These are phyloP conservation scores for Phenoliferia sp. DNA, from an alignment of 1,284 basidiomycete species.

Conservation along the genomic window DNA sequence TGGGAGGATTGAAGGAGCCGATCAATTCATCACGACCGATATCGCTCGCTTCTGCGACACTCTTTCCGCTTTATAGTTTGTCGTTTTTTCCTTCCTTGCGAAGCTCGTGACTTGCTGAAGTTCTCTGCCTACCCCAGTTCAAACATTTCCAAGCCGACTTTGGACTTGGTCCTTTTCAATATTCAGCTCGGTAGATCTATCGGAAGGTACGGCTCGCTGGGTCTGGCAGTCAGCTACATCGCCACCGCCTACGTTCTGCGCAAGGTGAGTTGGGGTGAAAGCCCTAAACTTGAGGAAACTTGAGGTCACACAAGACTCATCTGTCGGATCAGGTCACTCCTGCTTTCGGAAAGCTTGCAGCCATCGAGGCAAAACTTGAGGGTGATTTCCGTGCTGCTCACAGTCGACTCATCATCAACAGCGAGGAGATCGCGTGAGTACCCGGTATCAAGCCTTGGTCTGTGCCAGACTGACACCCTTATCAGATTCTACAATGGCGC, in stretches of 20 bases:
- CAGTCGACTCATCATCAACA: slow-evolving; percentile 79
- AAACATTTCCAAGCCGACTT: slow-evolving; percentile 79
- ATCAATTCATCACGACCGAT: slow-evolving; percentile 76
- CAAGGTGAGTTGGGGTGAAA: slow-evolving; percentile 40
- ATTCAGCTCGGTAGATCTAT: slow-evolving; percentile 84
- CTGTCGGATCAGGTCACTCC: slow-evolving; percentile 62
- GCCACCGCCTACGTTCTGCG: slow-evolving; percentile 71
- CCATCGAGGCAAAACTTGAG: slow-evolving; percentile 72
- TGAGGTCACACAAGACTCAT: too few relatives aligned
- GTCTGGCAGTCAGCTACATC: slow-evolving; percentile 81
- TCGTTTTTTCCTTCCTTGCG: too few relatives aligned
- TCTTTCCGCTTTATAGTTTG: slow-evolving; percentile 81
- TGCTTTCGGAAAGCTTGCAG: slow-evolving; percentile 86
- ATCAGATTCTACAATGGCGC: slow-evolving; percentile 88
- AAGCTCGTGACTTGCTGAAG: too few relatives aligned
- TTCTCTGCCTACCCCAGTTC: slow-evolving; percentile 56
- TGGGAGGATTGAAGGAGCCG: slow-evolving; percentile 35
- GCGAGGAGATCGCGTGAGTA: slow-evolving; percentile 74
- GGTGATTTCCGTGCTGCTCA: slow-evolving; percentile 90
- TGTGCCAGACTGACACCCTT: background rate
- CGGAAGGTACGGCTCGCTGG: slow-evolving; percentile 65
- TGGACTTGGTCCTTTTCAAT: slow-evolving; percentile 90
- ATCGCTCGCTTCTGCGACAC: slow-evolving; percentile 86
- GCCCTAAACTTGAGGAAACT: too few relatives aligned
- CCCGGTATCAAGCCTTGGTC: background rate